Base-by-base conservation (phyloP, 2,329 filamentous ascomycete species). In the Aspergillus transmontanensis region DNA sequence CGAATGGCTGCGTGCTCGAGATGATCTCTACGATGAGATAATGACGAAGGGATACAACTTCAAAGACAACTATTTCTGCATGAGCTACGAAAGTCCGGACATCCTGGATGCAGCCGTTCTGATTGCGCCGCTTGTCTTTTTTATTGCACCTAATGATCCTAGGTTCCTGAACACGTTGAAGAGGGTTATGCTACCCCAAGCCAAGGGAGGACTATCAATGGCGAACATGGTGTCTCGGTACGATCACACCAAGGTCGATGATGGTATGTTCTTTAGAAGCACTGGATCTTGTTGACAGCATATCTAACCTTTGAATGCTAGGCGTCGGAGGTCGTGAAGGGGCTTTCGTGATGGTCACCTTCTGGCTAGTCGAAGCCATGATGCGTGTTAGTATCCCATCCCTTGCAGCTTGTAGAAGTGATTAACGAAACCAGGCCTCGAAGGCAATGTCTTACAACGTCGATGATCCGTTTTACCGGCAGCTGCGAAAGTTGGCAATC, bases 11-110 rank as follows among this genome's bases (percentile, higher is more conserved):
- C 82, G 82, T 55, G 85, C 87, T 3, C 82, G 90, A 56, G 91
- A 94, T 68, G 78, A 79, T 6, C 83, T 94, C 7, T 93, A 89
- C 72, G 91, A 93, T 67, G 86, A 91, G 60, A 85, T 93, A 53
- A 93, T 93, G 90, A 84, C 88, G n/a, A 90, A 89, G 69, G 89
- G 89, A 0, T 94, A 90, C 80, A 93, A 92, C 73, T 80, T 83
- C 34, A 84, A 91, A 56, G 83, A 91, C 75, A 83, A 87, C 45
- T 87, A 84, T 70, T 94, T 93, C 75, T 82, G 90, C 16, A 91
- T 93, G 76, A 92, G 89, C 77, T 94, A 92, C 73, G 90, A 94
- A 78, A 87, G 84, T 72, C 85, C 82, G 41, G 89, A 88, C 1
- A 83, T 89, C 53, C 81, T 94, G 41, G 91, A 94, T 76, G 90